These are phyloP conservation scores for Pholiota microspora DNA, from an alignment of 768 basidiomycete species.

Conservation along the genomic window DNA sequence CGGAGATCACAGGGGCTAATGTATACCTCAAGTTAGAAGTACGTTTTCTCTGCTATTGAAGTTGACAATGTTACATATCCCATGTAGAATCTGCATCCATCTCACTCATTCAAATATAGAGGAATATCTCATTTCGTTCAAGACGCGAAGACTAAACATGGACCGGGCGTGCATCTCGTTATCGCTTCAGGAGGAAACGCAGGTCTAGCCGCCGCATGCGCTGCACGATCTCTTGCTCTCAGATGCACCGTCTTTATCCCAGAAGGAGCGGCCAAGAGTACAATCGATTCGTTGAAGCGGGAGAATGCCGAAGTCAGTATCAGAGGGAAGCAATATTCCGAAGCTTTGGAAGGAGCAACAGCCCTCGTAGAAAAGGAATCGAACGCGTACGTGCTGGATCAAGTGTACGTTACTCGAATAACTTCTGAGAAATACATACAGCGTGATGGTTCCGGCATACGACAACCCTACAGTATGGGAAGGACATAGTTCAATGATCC, in stretches of 20 bases:
- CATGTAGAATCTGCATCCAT: constrained; percentile 65
- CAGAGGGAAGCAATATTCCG: constrained; percentile 55
- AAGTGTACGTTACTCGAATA: neutral
- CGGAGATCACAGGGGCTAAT: constrained; percentile 44
- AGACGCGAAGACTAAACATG: constrained; percentile 46
- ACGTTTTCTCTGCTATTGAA: constrained; percentile 9
- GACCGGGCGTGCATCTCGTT: constrained; percentile 56
- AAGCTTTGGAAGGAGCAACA: constrained; percentile 53
- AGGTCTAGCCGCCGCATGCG: constrained; percentile 68
- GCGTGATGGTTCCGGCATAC: constrained; percentile 70
- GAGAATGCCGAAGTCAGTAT: constrained; percentile 59
- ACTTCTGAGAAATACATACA: constrained; percentile 22
- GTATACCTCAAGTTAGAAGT: constrained; percentile 79
- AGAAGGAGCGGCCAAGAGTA: constrained; percentile 44
- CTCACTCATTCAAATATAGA: constrained; percentile 76
- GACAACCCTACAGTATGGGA: constrained; percentile 70
- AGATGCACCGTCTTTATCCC: constrained; percentile 72
- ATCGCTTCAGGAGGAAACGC: constrained; percentile 82
- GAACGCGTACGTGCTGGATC: constrained; percentile 46
- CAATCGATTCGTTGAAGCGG: constrained; percentile 46
- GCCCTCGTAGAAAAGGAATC: constrained; percentile 40
- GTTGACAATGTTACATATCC: neutral
- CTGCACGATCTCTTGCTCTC: constrained; percentile 51
- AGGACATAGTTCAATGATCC: constrained; percentile 74
- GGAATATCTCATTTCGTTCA: constrained; percentile 65